These are phyloP conservation scores for Quercus alba DNA, from an alignment of 306 rosid genomes.

Conservation along the genomic window DNA sequence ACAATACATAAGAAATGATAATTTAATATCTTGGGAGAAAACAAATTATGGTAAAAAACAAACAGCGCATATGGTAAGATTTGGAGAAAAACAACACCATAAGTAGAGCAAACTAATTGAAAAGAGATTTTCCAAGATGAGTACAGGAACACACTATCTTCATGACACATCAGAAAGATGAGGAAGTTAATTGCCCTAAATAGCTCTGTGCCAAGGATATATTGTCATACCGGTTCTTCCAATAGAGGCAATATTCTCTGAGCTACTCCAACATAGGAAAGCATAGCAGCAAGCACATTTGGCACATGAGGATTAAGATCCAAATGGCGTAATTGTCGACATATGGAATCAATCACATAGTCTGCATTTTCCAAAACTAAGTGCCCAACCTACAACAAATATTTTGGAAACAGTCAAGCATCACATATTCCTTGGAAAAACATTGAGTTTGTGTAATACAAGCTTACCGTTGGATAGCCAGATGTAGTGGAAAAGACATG, in stretches of 20 bases:
- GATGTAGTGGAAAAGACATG: constrained; percentile 58
- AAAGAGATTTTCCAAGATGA: background rate
- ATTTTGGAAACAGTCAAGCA: constrained; percentile 7
- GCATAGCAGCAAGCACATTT: constrained; percentile 81
- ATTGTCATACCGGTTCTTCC: constrained; percentile 75
- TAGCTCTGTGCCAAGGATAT: constrained; percentile 5
- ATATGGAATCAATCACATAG: constrained; percentile 88
- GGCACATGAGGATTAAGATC: constrained; percentile 82
- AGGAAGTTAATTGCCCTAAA: constrained; percentile 14
- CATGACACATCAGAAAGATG: constrained; percentile 1
- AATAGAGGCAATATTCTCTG: constrained; percentile 81
- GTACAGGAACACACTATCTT: constrained; percentile 4
- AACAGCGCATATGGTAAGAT: background rate
- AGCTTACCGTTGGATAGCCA: constrained; percentile 65
- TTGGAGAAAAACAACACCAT: background rate
- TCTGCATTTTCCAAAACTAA: constrained; percentile 86
- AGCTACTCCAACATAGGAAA: constrained; percentile 88
- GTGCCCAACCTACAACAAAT: constrained; percentile 65
- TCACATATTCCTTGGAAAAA: constrained; percentile 1
- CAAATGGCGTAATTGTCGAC: constrained; percentile 85
- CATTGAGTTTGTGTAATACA: constrained; percentile 5
- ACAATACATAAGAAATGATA: background rate
- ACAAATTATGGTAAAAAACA: background rate
- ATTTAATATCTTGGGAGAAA: background rate
- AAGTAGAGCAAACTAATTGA: background rate